phyloP scores from a whole-genome alignment of 768 basidiomycete genomes.

The Trametes villosa region DNA sequence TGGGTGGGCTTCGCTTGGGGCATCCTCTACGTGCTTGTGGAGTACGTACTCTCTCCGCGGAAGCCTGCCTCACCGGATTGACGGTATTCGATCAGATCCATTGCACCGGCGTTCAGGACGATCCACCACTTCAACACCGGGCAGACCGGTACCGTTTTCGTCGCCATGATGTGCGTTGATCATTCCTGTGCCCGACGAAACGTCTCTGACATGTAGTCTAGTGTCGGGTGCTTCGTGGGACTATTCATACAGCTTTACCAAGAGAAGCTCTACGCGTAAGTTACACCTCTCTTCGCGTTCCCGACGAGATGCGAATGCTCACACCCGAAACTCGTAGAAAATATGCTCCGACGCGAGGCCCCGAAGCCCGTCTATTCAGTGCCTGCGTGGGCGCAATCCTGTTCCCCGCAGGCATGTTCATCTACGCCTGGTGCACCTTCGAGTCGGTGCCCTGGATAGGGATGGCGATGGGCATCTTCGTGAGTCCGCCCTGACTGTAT shows the following conservation, averaged over 20 bases:
- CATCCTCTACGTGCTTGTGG: constrained; percentile 67
- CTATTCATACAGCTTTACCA: constrained; percentile 36
- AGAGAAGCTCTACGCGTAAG: constrained; percentile 35
- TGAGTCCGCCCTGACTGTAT: not conserved
- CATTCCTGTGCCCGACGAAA: constrained; percentile 1
- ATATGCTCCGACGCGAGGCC: constrained; percentile 37
- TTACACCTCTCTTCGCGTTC: not conserved
- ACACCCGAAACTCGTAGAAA: constrained; percentile 29
- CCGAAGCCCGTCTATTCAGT: constrained; percentile 64
- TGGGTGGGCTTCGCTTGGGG: constrained; percentile 82
- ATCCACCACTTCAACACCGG: constrained; percentile 66
- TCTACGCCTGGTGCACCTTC: constrained; percentile 73
- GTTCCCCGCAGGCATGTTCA: constrained; percentile 66
- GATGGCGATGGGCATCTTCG: constrained; percentile 37
- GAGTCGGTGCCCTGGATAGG: constrained; percentile 65
- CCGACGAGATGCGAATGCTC: not conserved
- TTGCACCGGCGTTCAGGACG: constrained; percentile 56
- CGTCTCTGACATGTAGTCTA: constrained; percentile 31
- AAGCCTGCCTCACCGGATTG: not conserved
- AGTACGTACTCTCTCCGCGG: constrained; percentile 39
- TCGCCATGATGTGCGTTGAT: constrained; percentile 54
- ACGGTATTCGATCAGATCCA: constrained; percentile 44
- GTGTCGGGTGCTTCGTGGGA: constrained; percentile 50
- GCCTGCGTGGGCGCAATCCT: constrained; percentile 59
- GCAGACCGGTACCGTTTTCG: constrained; percentile 61